A percentile compares a stretch with the other conserved stretches of the same genome.
Evolutionary conservation across 2,329 filamentous ascomycete genomes (phyloP).

Genomic region (Chrysoporthe austroafricana): DNA sequence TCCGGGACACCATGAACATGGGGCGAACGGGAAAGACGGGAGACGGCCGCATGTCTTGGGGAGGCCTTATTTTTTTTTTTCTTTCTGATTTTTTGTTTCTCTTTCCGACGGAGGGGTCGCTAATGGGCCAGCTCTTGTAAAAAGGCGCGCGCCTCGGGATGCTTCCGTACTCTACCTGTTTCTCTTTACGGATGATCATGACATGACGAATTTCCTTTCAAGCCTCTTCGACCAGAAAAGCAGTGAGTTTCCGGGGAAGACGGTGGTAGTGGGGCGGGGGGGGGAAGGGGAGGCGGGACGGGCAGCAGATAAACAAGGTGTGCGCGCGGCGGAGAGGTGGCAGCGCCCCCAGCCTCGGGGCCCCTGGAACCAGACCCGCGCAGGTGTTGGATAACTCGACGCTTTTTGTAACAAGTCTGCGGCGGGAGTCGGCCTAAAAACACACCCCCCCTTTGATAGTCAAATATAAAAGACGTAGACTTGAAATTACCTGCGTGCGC

Average conservation of each 20-base stretch:
- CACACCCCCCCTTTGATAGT: not conserved
- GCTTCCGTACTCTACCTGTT: not conserved
- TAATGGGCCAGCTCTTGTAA: not conserved
- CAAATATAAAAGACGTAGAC: conserved; percentile 30
- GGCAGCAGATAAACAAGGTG: not conserved
- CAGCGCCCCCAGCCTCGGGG: not conserved
- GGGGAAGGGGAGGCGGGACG: not conserved
- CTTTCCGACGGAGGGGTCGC: not conserved
- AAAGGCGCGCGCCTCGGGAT: conserved; percentile 5
- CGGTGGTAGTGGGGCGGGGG: too few species aligned
- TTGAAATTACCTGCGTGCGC: not conserved
- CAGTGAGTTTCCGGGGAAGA: conserved; percentile 1
- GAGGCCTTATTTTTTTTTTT: conserved; percentile 24
- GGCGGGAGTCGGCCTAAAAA: not conserved
- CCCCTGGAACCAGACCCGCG: not conserved
- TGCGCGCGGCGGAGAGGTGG: not conserved
- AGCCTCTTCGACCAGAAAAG: conserved; percentile 3
- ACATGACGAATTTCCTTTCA: conserved; percentile 14
- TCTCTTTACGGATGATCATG: conserved; percentile 2
- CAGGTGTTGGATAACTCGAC: not conserved
- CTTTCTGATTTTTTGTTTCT: not conserved
- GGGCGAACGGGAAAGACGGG: conserved; percentile 11
- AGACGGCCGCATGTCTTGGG: conserved; percentile 22
- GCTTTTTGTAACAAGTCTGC: not conserved
- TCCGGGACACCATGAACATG: conserved; percentile 6